Conservation (phyloP, 2,329 filamentous ascomycete species). For the Colletotrichum eleusines region DNA sequence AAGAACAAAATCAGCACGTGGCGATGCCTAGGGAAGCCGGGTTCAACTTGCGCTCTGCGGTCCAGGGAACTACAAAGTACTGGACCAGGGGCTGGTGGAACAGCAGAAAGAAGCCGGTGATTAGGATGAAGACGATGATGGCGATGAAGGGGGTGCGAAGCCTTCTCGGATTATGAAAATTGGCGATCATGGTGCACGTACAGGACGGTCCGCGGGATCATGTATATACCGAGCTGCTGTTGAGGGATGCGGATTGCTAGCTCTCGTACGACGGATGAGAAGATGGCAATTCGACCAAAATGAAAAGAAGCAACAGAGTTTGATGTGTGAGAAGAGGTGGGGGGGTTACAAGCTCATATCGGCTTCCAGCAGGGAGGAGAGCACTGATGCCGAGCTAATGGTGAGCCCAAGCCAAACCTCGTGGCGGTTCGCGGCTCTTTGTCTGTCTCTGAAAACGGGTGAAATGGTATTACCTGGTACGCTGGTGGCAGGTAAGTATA, state of each 20-base stretch:
- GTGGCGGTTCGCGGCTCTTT: neutral
- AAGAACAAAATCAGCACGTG: constrained; percentile 3
- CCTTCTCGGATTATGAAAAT: constrained; percentile 34
- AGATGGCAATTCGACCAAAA: constrained; percentile 1
- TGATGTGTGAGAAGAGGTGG: neutral
- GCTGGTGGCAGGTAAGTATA: too few relatives aligned
- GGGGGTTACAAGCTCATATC: constrained; percentile 16
- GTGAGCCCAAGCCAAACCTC: neutral
- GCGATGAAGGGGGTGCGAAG: constrained; percentile 34
- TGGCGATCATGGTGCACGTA: constrained; percentile 30
- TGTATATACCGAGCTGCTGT: neutral
- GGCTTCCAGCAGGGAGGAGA: neutral
- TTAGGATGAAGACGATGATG: constrained; percentile 64
- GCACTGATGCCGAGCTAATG: neutral
- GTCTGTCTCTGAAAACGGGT: neutral
- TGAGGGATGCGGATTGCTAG: neutral
- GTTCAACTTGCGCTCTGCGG: constrained; percentile 24
- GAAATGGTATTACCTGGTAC: neutral
- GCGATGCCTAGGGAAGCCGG: neutral
- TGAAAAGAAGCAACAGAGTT: neutral
- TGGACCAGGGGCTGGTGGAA: constrained; percentile 64
- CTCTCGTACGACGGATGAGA: neutral
- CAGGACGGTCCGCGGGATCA: neutral
- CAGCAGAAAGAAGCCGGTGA: constrained; percentile 76
- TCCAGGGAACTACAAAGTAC: constrained; percentile 35